Percentiles rank a stretch among this genome's conserved stretches.
Conservation (phyloP, 1,139 yeast species). For the Protomyces arabidopsidicola region DNA sequence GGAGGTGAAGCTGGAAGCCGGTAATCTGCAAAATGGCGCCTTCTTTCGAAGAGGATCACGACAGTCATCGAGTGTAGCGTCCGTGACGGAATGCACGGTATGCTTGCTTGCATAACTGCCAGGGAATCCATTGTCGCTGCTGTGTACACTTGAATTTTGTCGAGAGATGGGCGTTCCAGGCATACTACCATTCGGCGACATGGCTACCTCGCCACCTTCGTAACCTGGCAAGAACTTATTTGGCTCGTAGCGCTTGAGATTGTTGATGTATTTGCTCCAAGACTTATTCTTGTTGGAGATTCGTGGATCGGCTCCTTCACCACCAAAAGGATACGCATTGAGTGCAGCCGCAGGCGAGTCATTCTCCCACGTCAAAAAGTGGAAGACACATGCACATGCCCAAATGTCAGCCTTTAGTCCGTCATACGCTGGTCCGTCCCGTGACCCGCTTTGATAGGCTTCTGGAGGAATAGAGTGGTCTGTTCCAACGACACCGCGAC, state of each 20-base stretch:
- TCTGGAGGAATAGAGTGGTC: slow-evolving; percentile 90
- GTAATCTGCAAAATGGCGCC: slow-evolving; percentile 8
- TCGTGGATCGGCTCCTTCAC: slow-evolving; percentile 35
- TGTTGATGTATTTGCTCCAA: slow-evolving; percentile 33
- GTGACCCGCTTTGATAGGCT: slow-evolving; percentile 45
- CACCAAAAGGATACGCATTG: slow-evolving; percentile 39
- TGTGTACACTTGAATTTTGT: slow-evolving; percentile 3
- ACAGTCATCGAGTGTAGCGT: slow-evolving; percentile 5
- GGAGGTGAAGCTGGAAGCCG: slow-evolving; percentile 26
- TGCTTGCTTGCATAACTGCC: background rate
- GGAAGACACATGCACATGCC: slow-evolving; percentile 80
- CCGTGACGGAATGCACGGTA: background rate
- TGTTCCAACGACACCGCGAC: slow-evolving; percentile 49
- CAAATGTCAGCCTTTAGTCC: slow-evolving; percentile 80
- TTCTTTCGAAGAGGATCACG: slow-evolving; percentile 11
- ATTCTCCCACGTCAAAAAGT: slow-evolving; percentile 62
- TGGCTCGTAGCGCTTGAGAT: slow-evolving; percentile 29
- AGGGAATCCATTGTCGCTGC: slow-evolving; percentile 7
- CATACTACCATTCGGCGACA: slow-evolving; percentile 7
- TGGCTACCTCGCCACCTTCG: slow-evolving; percentile 15
- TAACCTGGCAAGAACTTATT: slow-evolving; percentile 30
- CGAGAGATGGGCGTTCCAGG: slow-evolving; percentile 15
- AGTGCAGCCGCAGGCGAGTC: slow-evolving; percentile 32
- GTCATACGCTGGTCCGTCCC: slow-evolving; percentile 54
- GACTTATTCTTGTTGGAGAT: slow-evolving; percentile 34